These are phyloP conservation scores for Micractinium sp. DNA, from an alignment of 139 green algal species.

Conservation along the genomic window DNA sequence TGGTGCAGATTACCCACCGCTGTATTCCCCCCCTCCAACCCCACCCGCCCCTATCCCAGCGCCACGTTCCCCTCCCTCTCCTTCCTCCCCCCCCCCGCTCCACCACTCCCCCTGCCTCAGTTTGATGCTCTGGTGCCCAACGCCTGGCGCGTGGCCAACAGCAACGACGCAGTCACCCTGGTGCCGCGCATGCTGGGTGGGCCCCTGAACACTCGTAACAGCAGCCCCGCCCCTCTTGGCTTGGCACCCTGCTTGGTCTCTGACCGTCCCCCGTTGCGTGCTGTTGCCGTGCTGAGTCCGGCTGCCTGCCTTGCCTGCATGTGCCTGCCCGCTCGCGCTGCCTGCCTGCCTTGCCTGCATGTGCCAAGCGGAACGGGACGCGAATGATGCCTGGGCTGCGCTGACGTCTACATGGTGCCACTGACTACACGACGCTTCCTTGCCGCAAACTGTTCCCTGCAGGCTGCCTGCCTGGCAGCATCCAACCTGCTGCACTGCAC, in stretches of 20 bases:
- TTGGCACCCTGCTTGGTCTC: too few species aligned
- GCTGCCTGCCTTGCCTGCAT: not conserved
- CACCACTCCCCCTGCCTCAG: not conserved
- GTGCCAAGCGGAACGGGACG: too few species aligned
- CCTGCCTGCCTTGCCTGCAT: not conserved
- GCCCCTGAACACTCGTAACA: too few species aligned
- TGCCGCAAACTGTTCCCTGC: too few species aligned
- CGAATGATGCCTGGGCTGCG: too few species aligned
- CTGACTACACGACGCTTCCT: not conserved
- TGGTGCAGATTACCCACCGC: too few species aligned
- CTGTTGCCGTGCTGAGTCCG: too few species aligned
- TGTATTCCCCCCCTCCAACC: too few species aligned
- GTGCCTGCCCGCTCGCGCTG: not conserved
- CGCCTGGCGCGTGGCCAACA: constrained; percentile 80
- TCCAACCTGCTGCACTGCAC: too few species aligned
- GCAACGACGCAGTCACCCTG: constrained; percentile 69
- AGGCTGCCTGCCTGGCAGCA: too few species aligned
- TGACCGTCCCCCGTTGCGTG: too few species aligned
- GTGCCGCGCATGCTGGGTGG: constrained; percentile 67
- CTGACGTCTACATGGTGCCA: not conserved
- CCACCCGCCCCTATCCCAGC: not conserved
- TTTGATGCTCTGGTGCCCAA: constrained; percentile 72
- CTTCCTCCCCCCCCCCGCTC: not conserved
- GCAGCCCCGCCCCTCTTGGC: too few species aligned
- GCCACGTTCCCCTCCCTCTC: not conserved